Base-by-base conservation (phyloP, 805 yeast species). In the Ogataea ganodermae region DNA sequence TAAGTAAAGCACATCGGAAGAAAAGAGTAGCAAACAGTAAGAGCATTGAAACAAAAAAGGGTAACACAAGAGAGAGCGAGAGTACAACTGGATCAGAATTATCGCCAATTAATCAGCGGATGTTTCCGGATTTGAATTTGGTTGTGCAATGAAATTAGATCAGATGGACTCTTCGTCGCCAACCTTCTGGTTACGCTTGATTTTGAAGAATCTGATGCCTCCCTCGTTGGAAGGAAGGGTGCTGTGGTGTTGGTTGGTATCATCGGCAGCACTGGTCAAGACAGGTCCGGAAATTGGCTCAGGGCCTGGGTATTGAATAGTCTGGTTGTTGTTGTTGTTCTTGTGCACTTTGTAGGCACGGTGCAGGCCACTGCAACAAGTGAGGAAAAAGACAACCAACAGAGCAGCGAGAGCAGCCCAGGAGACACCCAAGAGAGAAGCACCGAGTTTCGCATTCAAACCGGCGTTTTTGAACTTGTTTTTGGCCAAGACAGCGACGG, bases 151-250 rank as follows among this genome's bases (percentile, higher is more conserved):
- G 28, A 14, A 17, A n/a, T 3, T n/a, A 5, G 18, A 27, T 49
- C 41, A 53, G 14, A 63, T 36, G 8, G 67, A 63, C 43, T 66
- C 69, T 55, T 74, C 78, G 51, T 71, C 72, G 42, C 63, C 71
- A 26, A 62, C 68, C 53, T 70, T 71, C 53, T 69, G 69, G 47
- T 73, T 74, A 62, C 79, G 82, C 70, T 84, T 83, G 52, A 86
- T 83, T 60, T 83, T 84, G 75, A 85, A 86, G 68, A 85, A 86
- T 68, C 87, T 82, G 60, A 86, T 84, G 39, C 91, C 91, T 52
- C 76, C 72, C 48, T 76, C 78, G 47, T 72, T 65, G 18, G 60
- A 68, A 35, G 65, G 61, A 35, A 57, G 50, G 12, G 61, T 45
- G 21, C 59, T 58, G 35, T 55, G 60, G 40, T 50, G 38, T 24